Conservation (phyloP, 768 basidiomycete species). For the Lactarius pseudohatsudake region DNA sequence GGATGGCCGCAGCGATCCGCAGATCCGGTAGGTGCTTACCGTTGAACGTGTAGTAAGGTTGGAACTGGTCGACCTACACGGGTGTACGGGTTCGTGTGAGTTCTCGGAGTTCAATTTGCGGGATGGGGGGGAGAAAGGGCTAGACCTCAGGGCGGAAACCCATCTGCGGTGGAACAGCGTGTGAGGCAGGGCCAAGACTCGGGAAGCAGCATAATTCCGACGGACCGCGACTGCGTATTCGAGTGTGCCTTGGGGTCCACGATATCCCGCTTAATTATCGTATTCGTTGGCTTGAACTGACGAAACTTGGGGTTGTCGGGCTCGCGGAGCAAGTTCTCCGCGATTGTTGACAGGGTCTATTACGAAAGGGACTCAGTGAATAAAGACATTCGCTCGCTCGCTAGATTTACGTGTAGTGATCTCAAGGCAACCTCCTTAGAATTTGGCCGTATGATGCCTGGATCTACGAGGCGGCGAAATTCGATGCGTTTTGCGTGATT, state of each 20-base stretch:
- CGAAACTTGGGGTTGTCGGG: conserved; percentile 72
- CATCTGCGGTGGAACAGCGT: conserved; percentile 10
- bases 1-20: conserved; percentile 59
- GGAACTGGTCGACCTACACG: conserved; percentile 62
- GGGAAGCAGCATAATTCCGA: conserved; percentile 45
- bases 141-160: conserved; percentile 63
- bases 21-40: conserved; percentile 52
- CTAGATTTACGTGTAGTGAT: conserved; percentile 57
- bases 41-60: conserved; percentile 71
- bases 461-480: conserved; percentile 76
- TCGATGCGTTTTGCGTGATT: conserved; percentile 68
- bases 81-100: background rate
- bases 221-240: conserved; percentile 80
- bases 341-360: conserved; percentile 65
- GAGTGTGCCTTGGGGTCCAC: conserved; percentile 70
- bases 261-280: conserved; percentile 59
- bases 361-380: conserved; percentile 15
- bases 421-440: conserved; percentile 56
- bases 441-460: conserved; percentile 74
- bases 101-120: background rate
- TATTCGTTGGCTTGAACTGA: conserved; percentile 76
- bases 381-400: no score
- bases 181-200: conserved; percentile 32
- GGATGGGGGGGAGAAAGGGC: background rate
- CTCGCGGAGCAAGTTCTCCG: conserved; percentile 71